phyloP scores from a whole-genome alignment of 495 filamentous ascomycete species.

The Penicillium pulvis region DNA sequence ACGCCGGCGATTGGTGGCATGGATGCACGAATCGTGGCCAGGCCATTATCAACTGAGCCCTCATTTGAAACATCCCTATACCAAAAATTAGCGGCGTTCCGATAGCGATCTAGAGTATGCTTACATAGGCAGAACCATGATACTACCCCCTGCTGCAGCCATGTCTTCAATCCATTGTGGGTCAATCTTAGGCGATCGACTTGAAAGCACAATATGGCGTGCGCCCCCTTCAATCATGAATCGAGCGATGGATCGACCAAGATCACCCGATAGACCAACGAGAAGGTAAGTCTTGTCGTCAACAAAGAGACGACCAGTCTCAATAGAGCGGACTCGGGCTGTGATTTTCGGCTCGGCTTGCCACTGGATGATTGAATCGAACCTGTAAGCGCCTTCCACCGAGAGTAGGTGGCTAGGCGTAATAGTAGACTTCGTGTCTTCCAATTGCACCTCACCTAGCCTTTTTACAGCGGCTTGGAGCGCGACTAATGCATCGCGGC shows the following conservation, averaged over 20 bases:
- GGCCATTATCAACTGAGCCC: neutral
- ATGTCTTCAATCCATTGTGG: neutral
- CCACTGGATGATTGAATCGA: too few relatives aligned
- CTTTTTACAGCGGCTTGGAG: too few relatives aligned
- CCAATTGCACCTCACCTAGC: too few relatives aligned
- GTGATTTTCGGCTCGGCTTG: too few relatives aligned
- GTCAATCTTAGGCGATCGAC: neutral
- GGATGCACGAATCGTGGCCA: neutral
- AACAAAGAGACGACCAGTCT: too few relatives aligned
- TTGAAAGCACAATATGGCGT: neutral
- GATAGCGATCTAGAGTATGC: too few relatives aligned
- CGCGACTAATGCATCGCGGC: too few relatives aligned
- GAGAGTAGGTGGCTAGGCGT: too few relatives aligned
- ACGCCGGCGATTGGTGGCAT: conserved; percentile 54
- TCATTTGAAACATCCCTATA: neutral
- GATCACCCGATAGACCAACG: neutral
- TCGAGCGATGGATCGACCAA: neutral
- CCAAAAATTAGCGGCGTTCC: neutral
- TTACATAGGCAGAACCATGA: too few relatives aligned
- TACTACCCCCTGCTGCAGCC: neutral
- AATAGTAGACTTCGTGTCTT: too few relatives aligned
- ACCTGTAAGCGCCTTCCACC: too few relatives aligned
- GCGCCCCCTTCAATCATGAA: neutral
- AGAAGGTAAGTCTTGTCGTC: neutral
- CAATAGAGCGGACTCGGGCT: too few relatives aligned